A percentile compares a stretch with the other conserved stretches of the same genome.
Evolutionary conservation across 768 basidiomycete species (phyloP).

Genomic region (Boletus coccyginus): DNA sequence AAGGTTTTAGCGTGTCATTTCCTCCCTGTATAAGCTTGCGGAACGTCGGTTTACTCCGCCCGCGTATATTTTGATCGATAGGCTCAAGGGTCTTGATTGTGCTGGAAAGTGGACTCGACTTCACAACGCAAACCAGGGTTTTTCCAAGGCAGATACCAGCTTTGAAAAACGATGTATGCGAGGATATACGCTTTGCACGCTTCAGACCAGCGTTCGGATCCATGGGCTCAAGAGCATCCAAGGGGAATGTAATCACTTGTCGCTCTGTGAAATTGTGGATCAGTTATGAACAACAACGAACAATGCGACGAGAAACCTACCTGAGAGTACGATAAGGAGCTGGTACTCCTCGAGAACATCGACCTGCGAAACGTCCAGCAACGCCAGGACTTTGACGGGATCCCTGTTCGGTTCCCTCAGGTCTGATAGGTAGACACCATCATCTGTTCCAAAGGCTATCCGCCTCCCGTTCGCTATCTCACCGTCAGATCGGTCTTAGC

Average conservation of each 20-base stretch:
- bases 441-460: constrained; percentile 95
- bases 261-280: constrained; percentile 57
- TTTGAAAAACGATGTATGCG: constrained; percentile 98
- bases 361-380: constrained; percentile 90
- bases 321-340: constrained; percentile 97
- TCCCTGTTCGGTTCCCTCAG: constrained; percentile 72
- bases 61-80: constrained; percentile 82
- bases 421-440: constrained; percentile 94
- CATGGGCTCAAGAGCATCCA: constrained; percentile 86
- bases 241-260: constrained; percentile 92
- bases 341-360: constrained; percentile 97
- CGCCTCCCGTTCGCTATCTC: constrained; percentile 70
- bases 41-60: constrained; percentile 86
- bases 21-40: constrained; percentile 91
- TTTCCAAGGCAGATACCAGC: constrained; percentile 88
- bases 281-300: neutral
- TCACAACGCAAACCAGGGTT: constrained; percentile 94
- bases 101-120: constrained; percentile 90
- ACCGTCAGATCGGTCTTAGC: neutral
- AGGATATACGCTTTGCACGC: constrained; percentile 91
- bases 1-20: constrained; percentile 89
- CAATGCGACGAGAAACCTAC: constrained; percentile 38
- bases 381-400: constrained; percentile 84
- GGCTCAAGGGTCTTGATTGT: constrained; percentile 98
- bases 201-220: constrained; percentile 91